Evolutionary conservation across 83 land plant species (phyloP).

Genomic region (Diphasiastrum complanatum): DNA sequence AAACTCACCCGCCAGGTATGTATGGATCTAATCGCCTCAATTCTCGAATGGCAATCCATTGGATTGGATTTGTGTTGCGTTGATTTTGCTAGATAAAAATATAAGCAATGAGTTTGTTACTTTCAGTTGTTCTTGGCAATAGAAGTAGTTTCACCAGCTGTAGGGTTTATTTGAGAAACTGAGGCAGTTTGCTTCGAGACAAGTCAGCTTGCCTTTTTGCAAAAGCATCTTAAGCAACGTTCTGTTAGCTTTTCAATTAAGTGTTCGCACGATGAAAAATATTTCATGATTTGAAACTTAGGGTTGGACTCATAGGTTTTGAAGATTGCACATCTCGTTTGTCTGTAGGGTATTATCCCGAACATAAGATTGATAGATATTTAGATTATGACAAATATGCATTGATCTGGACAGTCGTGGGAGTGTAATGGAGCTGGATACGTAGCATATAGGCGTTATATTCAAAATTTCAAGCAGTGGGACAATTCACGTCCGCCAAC

Average conservation of each 20-base stretch:
- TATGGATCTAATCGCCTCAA: not conserved
- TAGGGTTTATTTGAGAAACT: not conserved
- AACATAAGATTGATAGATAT: not conserved
- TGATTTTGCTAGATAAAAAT: not conserved
- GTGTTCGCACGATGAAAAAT: not conserved
- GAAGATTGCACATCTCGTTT: not conserved
- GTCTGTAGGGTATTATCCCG: not conserved
- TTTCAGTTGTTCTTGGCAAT: too few relatives aligned
- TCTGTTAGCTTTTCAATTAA: too few relatives aligned
- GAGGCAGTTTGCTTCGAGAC: not conserved
- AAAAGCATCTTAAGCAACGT: too few relatives aligned
- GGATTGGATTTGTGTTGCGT: not conserved
- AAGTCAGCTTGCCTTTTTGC: too few relatives aligned
- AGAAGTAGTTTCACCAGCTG: too few relatives aligned
- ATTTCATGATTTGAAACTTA: not conserved
- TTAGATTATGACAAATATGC: not conserved
- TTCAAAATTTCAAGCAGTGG: conserved; percentile 15
- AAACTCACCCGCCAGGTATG: conserved; percentile 27
- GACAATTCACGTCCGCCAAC: conserved; percentile 18
- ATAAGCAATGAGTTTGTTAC: not conserved
- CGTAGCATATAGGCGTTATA: conserved; percentile 19
- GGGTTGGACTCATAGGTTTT: not conserved
- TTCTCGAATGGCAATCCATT: not conserved
- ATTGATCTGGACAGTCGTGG: conserved; percentile 14
- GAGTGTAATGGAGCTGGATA: conserved; percentile 28